Evolutionary conservation across 257 asterid species (phyloP), one percentile per base, ranked within the genome.

Genomic region (Penstemon eatonii): DNA sequence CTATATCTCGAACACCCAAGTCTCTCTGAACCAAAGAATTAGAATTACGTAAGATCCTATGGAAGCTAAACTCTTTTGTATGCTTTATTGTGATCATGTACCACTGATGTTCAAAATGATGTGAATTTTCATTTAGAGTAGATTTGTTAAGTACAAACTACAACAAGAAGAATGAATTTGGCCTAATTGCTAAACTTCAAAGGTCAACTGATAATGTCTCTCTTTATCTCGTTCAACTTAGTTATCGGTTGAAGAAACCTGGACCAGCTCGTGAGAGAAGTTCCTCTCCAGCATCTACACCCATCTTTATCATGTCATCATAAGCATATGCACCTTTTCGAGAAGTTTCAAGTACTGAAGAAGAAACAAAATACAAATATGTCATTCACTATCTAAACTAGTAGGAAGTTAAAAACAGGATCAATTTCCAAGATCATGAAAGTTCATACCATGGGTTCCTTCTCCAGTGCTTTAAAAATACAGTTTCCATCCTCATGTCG

Each of bases 221-320:
- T 25, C 33, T 25, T 25, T 25, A 25, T 25, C 33, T 25, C 33
- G 33, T 25, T 25, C 33, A 25, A 25, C 33, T 25, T 9, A 55
- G n/a, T 71, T 38, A 80, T 68, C 75, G 76, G 70, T 80, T 81
- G 65, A 87, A 91, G 80, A 91, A 91, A 62, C 93, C 91, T 3
- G 92, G 95, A 46, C 98, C 98, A 8, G 96, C 98, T 56, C 73
- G 80, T 6, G 85, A 75, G 54, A 92, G 94, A 71, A 89, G 95
- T 76, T 92, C 98, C 80, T 87, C 87, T 6, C 98, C 98, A 36
- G 98, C 98, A 80, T 91, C 96, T 43, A 80, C 76, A 1, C 98
- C 96, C 96, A 89, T 92, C 70, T 68, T 82, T 25, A 87, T 68
- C 96, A 91, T 91, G 64, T 85, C 96, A 6, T 82, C 87, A 15